phyloP scores from a whole-genome alignment of 352 stramenopile species.

The Phytopythium vexans region DNA sequence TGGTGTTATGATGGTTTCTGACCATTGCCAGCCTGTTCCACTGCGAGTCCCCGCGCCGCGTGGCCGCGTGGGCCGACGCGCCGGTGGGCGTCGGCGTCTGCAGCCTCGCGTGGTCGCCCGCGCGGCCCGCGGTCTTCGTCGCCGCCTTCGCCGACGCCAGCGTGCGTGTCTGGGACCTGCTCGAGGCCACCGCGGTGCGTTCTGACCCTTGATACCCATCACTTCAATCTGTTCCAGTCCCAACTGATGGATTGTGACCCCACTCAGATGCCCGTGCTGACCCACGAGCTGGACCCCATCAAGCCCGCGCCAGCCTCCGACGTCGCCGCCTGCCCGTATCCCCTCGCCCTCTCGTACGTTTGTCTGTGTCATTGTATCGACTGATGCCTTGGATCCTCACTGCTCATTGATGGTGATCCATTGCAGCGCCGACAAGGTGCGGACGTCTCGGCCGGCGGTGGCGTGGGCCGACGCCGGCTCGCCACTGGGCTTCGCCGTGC shows the following conservation, averaged over 20 bases:
- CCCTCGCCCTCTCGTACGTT: conserved; percentile 44
- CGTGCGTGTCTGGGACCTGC: conserved; percentile 53
- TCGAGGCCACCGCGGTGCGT: conserved; percentile 37
- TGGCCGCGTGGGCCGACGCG: conserved; percentile 56
- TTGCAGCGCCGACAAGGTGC: conserved; percentile 44
- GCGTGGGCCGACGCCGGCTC: conserved; percentile 22
- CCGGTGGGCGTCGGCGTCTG: conserved; percentile 35
- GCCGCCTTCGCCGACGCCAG: conserved; percentile 42
- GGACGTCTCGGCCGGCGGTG: conserved; percentile 42
- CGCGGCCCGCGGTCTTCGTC: conserved; percentile 50
- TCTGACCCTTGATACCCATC: background rate
- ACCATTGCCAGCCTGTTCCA: conserved; percentile 40
- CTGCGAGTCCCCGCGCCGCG: conserved; percentile 18
- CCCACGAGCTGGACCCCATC: conserved; percentile 19
- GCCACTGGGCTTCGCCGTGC: conserved; percentile 21
- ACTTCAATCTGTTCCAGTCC: background rate
- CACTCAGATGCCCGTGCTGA: conserved; percentile 26
- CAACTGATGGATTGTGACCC: background rate
- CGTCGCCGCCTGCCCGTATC: conserved; percentile 30
- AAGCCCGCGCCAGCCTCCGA: conserved; percentile 17
- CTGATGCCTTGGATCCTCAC: background rate
- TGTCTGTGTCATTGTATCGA: too few relatives aligned
- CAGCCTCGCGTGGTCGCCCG: conserved; percentile 48
- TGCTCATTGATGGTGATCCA: conserved; percentile 6
- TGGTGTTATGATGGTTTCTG: background rate